Evolutionary conservation across 2,329 filamentous ascomycete genomes (phyloP).

Genomic region (Neofusicoccum kwambonambiense): DNA sequence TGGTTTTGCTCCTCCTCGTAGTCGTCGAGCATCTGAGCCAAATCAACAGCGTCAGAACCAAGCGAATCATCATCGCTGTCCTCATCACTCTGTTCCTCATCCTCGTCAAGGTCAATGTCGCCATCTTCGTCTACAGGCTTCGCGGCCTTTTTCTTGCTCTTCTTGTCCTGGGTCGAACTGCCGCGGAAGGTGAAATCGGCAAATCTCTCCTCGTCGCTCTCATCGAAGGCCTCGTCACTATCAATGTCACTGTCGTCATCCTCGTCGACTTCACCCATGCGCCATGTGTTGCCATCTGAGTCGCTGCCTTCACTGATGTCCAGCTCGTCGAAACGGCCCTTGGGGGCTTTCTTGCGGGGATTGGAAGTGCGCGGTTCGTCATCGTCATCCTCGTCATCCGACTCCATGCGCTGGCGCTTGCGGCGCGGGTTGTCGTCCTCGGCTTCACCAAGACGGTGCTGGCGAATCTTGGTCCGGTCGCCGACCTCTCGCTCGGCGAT

Average conservation of each 20-base stretch:
- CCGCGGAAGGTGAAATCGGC: slow-evolving; percentile 71
- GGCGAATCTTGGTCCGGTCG: slow-evolving; percentile 53
- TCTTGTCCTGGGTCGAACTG: slow-evolving; percentile 52
- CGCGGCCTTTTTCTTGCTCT: slow-evolving; percentile 34
- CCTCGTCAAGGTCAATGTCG: slow-evolving; percentile 52
- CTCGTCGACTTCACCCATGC: slow-evolving; percentile 66
- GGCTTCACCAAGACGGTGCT: slow-evolving; percentile 57
- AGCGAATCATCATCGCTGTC: slow-evolving; percentile 60
- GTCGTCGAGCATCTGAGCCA: slow-evolving; percentile 60
- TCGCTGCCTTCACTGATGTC: slow-evolving; percentile 75
- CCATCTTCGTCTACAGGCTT: slow-evolving; percentile 26
- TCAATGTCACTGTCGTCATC: slow-evolving; percentile 69
- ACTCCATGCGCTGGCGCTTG: slow-evolving; percentile 45
- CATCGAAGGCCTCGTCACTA: slow-evolving; percentile 80
- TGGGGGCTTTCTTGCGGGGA: slow-evolving; percentile 32
- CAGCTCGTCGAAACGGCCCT: slow-evolving; percentile 35
- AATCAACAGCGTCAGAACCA: slow-evolving; percentile 62
- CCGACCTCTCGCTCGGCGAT: slow-evolving; percentile 61
- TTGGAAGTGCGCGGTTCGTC: slow-evolving; percentile 35
- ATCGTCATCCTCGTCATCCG: slow-evolving; percentile 49
- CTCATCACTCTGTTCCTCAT: slow-evolving; percentile 43
- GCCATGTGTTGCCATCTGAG: slow-evolving; percentile 83
- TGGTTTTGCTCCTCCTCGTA: slow-evolving; percentile 35
- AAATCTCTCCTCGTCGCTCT: slow-evolving; percentile 83
- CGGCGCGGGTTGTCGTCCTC: slow-evolving; percentile 43